Evolutionary conservation across 345 rosid genomes (phyloP).

Genomic region (Arabis alpina): DNA sequence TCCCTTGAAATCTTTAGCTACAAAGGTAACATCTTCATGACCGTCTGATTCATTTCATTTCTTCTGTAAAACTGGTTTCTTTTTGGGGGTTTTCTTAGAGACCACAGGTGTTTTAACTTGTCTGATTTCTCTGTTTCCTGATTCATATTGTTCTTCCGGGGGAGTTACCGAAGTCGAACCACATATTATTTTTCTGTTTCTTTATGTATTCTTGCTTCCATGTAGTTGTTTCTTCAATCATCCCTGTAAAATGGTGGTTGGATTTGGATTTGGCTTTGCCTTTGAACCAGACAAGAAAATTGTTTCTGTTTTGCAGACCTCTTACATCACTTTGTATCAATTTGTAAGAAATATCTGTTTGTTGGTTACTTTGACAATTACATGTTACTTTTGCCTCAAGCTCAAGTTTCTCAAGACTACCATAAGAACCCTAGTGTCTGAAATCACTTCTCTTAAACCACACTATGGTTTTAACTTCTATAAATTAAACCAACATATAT

Average conservation of each 20-base stretch:
- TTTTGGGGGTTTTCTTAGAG: constrained; percentile 27
- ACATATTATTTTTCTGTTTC: constrained; percentile 13
- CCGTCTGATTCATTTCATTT: constrained; percentile 27
- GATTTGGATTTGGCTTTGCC: constrained; percentile 24
- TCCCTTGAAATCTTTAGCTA: constrained; percentile 32
- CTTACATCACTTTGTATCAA: not conserved
- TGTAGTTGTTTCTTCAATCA: constrained; percentile 31
- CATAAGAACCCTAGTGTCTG: constrained; percentile 10
- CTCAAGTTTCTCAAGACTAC: constrained; percentile 7
- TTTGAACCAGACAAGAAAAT: constrained; percentile 16
- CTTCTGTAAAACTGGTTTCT: constrained; percentile 31
- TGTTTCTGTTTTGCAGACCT: constrained; percentile 22
- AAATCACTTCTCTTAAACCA: not conserved
- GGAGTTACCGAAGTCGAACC: constrained; percentile 17
- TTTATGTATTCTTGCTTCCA: constrained; percentile 6
- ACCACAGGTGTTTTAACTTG: constrained; percentile 37
- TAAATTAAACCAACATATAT: not conserved
- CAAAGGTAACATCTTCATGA: constrained; percentile 30
- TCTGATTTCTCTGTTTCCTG: constrained; percentile 21
- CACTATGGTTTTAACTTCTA: not conserved
- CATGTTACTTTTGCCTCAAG: constrained; percentile 18
- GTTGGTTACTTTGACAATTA: not conserved
- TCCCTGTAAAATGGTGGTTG: constrained; percentile 27
- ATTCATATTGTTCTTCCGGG: constrained; percentile 21
- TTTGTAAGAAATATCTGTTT: not conserved